These are phyloP conservation scores for Puccinia brachypodii DNA, from an alignment of 1,284 basidiomycete genomes.

Conservation along the genomic window DNA sequence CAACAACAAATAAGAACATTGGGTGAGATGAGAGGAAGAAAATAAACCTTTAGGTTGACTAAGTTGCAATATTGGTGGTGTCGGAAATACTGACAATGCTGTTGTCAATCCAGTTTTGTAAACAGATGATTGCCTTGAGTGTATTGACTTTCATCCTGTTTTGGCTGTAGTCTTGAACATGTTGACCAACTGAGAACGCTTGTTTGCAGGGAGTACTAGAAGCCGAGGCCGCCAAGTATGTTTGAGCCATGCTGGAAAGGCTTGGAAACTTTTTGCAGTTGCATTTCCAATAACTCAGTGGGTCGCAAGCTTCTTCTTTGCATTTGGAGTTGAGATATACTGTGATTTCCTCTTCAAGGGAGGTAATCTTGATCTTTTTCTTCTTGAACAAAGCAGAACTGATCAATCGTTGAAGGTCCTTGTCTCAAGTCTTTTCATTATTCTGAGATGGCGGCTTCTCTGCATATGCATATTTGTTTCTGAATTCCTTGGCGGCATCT, in stretches of 20 bases:
- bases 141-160: neutral
- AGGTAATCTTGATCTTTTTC: neutral
- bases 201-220: slow-evolving; percentile 2
- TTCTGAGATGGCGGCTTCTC: neutral
- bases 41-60: no score
- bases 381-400: neutral
- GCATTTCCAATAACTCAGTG: neutral
- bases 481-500: neutral
- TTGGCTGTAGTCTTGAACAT: neutral
- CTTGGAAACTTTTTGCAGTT: neutral
- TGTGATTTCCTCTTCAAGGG: neutral
- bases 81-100: neutral
- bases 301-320: neutral
- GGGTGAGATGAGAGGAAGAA: no score
- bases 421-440: neutral
- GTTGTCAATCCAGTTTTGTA: neutral
- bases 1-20: no score
- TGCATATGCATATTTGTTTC: neutral
- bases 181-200: neutral
- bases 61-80: no score
- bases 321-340: neutral
- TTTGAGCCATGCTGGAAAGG: neutral
- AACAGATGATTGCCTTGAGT: neutral
- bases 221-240: neutral
- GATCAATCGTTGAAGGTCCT: neutral